Conservation (phyloP, 768 basidiomycete species). For the Leccinum broughii region DNA sequence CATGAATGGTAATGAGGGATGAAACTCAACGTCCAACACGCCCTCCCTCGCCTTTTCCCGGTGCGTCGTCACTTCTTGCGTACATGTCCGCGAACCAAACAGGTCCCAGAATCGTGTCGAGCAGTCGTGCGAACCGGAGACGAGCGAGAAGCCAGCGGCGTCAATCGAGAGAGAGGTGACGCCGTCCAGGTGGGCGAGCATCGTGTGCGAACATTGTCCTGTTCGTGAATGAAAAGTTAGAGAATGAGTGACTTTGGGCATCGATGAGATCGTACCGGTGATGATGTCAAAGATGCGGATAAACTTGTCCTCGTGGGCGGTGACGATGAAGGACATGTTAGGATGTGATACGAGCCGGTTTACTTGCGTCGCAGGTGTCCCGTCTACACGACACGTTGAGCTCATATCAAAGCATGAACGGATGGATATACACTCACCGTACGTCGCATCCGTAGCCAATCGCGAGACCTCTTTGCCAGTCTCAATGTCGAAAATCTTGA, state of each 20-base stretch:
- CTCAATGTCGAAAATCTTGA: slow-evolving; percentile 92
- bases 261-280: slow-evolving; percentile 55
- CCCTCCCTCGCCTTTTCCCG: slow-evolving; percentile 90
- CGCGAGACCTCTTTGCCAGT: slow-evolving; percentile 74
- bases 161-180: slow-evolving; percentile 92
- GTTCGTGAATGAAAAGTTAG: slow-evolving; percentile 11
- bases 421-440: slow-evolving; percentile 41
- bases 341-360: slow-evolving; percentile 90
- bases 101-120: slow-evolving; percentile 95
- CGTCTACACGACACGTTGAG: slow-evolving; percentile 48
- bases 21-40: slow-evolving; percentile 84
- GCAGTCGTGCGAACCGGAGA: slow-evolving; percentile 92
- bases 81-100: slow-evolving; percentile 71
- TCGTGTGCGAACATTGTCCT: slow-evolving; percentile 88
- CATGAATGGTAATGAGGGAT: slow-evolving; percentile 81
- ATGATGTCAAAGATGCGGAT: slow-evolving; percentile 86
- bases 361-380: slow-evolving; percentile 73
- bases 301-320: slow-evolving; percentile 92
- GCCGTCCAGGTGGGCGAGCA: slow-evolving; percentile 88
- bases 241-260: background rate
- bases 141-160: slow-evolving; percentile 81
- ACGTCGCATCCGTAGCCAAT: slow-evolving; percentile 58
- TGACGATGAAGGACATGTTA: slow-evolving; percentile 82
- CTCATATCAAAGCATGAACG: slow-evolving; percentile 5
- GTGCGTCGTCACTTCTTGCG: slow-evolving; percentile 89